Conservation (phyloP, 352 stramenopile species). For the Thraustochytrium sp. region DNA sequence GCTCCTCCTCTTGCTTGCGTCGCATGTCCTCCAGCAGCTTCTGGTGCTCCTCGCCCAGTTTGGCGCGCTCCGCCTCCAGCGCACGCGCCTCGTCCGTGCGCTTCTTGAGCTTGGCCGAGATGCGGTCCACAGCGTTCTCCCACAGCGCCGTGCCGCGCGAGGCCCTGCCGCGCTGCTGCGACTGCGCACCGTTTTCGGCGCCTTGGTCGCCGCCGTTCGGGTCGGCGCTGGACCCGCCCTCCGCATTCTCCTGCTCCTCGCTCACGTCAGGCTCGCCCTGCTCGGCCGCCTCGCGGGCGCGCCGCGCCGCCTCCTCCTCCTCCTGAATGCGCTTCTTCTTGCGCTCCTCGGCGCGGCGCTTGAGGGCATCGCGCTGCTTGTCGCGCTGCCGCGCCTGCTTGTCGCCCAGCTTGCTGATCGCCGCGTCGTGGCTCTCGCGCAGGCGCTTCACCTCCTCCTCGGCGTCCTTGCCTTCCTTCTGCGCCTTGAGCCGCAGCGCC, state of each 20-base stretch:
- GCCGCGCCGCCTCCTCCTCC: background rate
- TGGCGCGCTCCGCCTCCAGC: background rate
- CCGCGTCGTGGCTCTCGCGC: conserved; percentile 1
- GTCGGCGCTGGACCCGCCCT: no score
- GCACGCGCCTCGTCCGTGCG: background rate
- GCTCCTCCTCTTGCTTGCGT: conserved; percentile 27
- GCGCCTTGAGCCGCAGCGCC: background rate
- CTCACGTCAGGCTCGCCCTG: background rate
- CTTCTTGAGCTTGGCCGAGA: background rate
- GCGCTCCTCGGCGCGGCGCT: background rate
- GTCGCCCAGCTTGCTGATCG: background rate
- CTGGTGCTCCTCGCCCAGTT: background rate
- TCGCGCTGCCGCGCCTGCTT: background rate
- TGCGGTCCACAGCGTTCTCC: conserved; percentile 5
- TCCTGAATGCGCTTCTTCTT: conserved; percentile 35
- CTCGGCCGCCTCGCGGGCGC: no score
- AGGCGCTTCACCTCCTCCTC: conserved; percentile 20
- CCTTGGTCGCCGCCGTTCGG: no score
- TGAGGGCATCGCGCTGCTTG: conserved; percentile 26
- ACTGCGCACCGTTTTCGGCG: background rate
- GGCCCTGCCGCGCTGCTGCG: no score
- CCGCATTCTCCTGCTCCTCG: background rate
- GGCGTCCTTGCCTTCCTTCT: conserved; percentile 24
- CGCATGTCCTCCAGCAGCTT: conserved; percentile 27
- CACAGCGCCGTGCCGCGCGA: background rate